Conservation (phyloP, 73 alveolate genomes). For the Tetrahymena thermophila region DNA sequence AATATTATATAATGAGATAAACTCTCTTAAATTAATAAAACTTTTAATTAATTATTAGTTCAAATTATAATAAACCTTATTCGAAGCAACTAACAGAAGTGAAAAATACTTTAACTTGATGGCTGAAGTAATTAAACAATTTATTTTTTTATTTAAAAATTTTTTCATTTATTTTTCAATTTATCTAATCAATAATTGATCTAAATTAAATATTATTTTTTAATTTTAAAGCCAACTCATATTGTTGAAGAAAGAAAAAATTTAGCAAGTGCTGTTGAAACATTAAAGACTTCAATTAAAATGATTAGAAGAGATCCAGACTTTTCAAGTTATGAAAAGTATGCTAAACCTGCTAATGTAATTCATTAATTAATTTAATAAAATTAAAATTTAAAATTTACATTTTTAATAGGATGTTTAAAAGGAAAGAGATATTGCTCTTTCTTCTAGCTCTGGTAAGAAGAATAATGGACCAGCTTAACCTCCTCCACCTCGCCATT, state of each 20-base stretch:
- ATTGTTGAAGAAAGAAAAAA: constrained; percentile 54
- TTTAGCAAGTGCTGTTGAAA: constrained; percentile 43
- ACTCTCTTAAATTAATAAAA: not conserved
- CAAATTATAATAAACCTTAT: not conserved
- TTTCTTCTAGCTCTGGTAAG: not conserved
- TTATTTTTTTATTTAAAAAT: not conserved
- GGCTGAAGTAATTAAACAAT: not conserved
- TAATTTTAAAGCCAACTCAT: constrained; percentile 36
- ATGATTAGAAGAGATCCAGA: constrained; percentile 70
- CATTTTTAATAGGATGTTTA: not conserved
- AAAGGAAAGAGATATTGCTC: not conserved
- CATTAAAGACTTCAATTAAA: constrained; percentile 58
- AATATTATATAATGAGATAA: not conserved
- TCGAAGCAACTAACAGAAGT: not conserved
- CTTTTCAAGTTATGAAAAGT: constrained; percentile 2
- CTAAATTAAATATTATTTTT: no score
- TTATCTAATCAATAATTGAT: no score
- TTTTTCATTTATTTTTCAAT: no score
- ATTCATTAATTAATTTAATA: not conserved
- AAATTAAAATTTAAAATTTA: not conserved
- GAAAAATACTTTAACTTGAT: not conserved
- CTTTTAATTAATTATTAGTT: constrained; percentile 5
- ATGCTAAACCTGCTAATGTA: not conserved
- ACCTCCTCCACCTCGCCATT: not conserved
- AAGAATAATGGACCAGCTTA: not conserved